Base-by-base conservation (phyloP, 1,139 yeast species). In the Scheffersomyces quercinus region DNA sequence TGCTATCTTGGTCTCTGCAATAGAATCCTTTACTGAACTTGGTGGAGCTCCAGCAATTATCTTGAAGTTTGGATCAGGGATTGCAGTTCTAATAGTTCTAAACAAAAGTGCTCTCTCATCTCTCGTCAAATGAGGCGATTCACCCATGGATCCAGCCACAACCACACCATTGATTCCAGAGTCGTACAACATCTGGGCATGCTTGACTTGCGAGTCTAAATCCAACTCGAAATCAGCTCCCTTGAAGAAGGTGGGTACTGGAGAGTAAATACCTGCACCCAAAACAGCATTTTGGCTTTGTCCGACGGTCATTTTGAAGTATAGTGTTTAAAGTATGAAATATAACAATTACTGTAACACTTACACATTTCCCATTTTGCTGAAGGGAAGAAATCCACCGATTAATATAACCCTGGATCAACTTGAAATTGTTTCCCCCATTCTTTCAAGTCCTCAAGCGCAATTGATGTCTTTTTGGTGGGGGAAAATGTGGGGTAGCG, bases 171-270 rank as follows among this genome's bases (percentile, higher is more conserved):
- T 56, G 48, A 77, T 68, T 4, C 82, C 82, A 42, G 58, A 62
- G 12, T 62, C 53, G 44, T 73, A 63, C 35, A 78, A 61, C 53
- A 52, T 62, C 37, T 64, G 59, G 16, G 77, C 71, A 51, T 76
- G 81, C 42, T 63, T 51, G 45, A 68, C 62, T 50, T 73, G 79
- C 15, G 78, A 58, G 3, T 67, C 75, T 30, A 61, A 52, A 48
- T 77, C 82, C 14, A 77, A 61, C 3, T 72, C 58, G 49, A 59
- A 60, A 30, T 55, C 67, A 43, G 66, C 68, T 43, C 58, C 54
- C 48, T 71, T 67, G 73, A 72, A 76, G 57, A 75, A 78, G 6
- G 82, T 76, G 43, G 78, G 72, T n/a, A 68, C 62, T 26, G 81
- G 80, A 15, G 77, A 68, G 56, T 74, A 75, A 32, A 75, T 68